Base-by-base conservation (phyloP, 2,329 filamentous ascomycete genomes). In the Alternaria novae-zelandiae region DNA sequence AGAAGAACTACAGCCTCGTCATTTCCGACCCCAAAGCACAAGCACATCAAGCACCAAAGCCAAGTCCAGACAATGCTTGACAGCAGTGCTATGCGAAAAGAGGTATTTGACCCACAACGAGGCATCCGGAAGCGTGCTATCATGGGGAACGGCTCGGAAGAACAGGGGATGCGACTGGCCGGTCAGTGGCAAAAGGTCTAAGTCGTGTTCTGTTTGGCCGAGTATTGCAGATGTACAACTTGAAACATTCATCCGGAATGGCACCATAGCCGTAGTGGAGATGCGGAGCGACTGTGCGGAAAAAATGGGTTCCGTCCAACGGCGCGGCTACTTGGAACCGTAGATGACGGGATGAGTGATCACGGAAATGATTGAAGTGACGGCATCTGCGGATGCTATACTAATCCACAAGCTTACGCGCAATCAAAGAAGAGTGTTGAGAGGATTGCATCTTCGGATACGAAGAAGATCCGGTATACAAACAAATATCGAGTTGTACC, bases 21-120 rank as follows among this genome's bases (percentile, higher is more conserved):
- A 28, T 47, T 60, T 54, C 32, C 49, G 54, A 55, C 56, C 51
- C 57, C 65, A 32, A 41, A 32, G 55, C 36, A 46, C 46, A 70
- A 71, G 65, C 69, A 60, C 26, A 11, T 54, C 56, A 71, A 70
- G 69, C 69, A 70, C 64, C 65, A 64, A 50, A 36, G 67, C 69
- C 61, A 70, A 71, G 69, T 59, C 46, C 54, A 65, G 61, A 59
- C 64, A 63, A 70, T 66, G 50, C 55, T 60, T 53, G 49, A 53
- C 28, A 23, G 49, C 8, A 53, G 30, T 32, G 36, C 49, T 25
- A 25, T 53, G 49, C 30, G 44, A n/a, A 46, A 43, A 10, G 25
- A 17, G n/a, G 46, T 7, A n/a, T 23, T 50, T 23, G 56, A 47
- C 46, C 45, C 56, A 53, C 45, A 32, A 30, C 8, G 8, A 7